Base-by-base conservation (phyloP, 2,329 filamentous ascomycete species). In the Oidium heveae region DNA sequence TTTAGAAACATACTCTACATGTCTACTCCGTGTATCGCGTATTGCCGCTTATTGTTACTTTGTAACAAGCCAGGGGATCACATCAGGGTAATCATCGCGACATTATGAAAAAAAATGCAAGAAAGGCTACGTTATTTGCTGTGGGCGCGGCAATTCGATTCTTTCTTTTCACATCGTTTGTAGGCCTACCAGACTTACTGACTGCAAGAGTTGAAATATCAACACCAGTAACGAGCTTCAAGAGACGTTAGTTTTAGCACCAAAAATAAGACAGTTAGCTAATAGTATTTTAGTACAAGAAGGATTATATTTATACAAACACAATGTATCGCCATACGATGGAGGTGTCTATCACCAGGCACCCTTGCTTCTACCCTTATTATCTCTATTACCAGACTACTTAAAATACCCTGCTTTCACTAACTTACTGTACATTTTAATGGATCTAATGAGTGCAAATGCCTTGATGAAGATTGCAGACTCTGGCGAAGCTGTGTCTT, bases 201-300 rank as follows among this genome's bases (percentile, higher is more conserved):
- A 91, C 86, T 20, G 84, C 83, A 59, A 83, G 91, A 65, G 91
- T 95, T 63, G 91, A 98, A 72, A 83, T 98, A 63, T 95, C 91
- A 47, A 98, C 91, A 22, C 89, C 91, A 41, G 84, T 96, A 50
- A 95, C 86, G 62, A 94, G 89, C 75, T 98, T 95, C 76, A 96
- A 96, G 72, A 79, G 91, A 77, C 73, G 88, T 94, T 74, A 68
- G 82, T 68, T 44, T n/a, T 13, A n/a, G 13, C 12, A 22, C 9
- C 32, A 20, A 39, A 13, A 36, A 33, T 33, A 10, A 20, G 8
- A n/a, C 9, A 37, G 12, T 15, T 32, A 39, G 20, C n/a, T 37
- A 10, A 41, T 41, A 41, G 57, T 62, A 49, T 63, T 59, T 16
- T 62, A 94, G 86, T 96, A 55, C 89, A 96, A 73, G 91, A 98